Evolutionary conservation across 2,329 filamentous ascomycete species (phyloP).

Genomic region (Volutella citrinella): DNA sequence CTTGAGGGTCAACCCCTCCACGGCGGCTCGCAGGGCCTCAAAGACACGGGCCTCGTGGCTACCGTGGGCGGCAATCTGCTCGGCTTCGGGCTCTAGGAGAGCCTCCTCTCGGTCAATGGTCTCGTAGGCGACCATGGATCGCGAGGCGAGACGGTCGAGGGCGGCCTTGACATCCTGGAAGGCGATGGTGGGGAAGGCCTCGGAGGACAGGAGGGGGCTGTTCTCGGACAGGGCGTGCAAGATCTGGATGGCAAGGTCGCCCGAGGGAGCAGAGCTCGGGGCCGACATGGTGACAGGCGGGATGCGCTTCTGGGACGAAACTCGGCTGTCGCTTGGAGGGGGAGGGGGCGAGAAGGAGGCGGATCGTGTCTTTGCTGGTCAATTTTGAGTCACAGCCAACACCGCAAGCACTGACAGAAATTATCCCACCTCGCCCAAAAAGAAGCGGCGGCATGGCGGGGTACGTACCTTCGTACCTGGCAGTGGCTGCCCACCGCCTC

Average conservation of each 20-base stretch:
- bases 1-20: constrained; percentile 78
- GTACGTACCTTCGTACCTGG: constrained; percentile 19
- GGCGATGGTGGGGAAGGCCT: constrained; percentile 64
- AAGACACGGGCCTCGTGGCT: constrained; percentile 84
- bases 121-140: constrained; percentile 85
- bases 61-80: constrained; percentile 69
- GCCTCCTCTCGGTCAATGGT: constrained; percentile 77
- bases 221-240: constrained; percentile 63
- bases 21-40: constrained; percentile 65
- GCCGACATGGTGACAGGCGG: constrained; percentile 39
- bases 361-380: no score
- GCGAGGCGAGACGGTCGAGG: constrained; percentile 78
- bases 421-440: constrained; percentile 17
- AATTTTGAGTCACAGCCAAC: no score
- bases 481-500: no score
- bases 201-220: constrained; percentile 64
- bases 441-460: constrained; percentile 20
- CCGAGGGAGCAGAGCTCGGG: constrained; percentile 32
- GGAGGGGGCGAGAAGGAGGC: no score
- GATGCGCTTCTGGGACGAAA: constrained; percentile 6
- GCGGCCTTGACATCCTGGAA: constrained; percentile 78
- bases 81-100: constrained; percentile 70
- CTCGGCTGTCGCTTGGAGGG: no score
- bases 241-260: constrained; percentile 62
- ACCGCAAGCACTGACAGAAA: constrained; percentile 20